A percentile compares a stretch with the other conserved stretches of the same genome.
These are phyloP conservation scores for Alternaria brassicae DNA, from an alignment of 2,329 filamentous ascomycete genomes.

Conservation along the genomic window DNA sequence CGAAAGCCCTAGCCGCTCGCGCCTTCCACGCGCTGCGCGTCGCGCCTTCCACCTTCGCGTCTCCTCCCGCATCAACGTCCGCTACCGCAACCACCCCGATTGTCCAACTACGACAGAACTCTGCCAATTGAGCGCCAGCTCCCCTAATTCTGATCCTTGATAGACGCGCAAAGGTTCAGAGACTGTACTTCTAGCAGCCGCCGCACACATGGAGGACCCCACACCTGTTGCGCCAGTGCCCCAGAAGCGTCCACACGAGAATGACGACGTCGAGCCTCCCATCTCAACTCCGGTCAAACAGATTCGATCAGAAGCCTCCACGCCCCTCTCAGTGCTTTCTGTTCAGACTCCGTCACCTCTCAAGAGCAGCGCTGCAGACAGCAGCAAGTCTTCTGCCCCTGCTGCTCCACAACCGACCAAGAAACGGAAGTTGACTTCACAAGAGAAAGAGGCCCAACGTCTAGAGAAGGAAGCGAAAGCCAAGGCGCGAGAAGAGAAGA, in stretches of 20 bases:
- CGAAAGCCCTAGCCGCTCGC: slow-evolving; percentile 19
- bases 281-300: slow-evolving; percentile 39
- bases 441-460: slow-evolving; percentile 52
- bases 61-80: slow-evolving; percentile 19
- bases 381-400: slow-evolving; percentile 16
- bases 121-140: not conserved
- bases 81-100: slow-evolving; percentile 15
- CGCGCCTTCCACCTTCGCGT: slow-evolving; percentile 36
- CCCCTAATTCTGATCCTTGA: not conserved
- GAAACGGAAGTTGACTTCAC: slow-evolving; percentile 51
- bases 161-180: not conserved
- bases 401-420: slow-evolving; percentile 48
- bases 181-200: not conserved
- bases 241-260: slow-evolving; percentile 47
- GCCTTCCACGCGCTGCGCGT: slow-evolving; percentile 33
- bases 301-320: slow-evolving; percentile 37
- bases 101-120: slow-evolving; percentile 12
- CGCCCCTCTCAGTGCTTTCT: slow-evolving; percentile 43
- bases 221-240: slow-evolving; percentile 23
- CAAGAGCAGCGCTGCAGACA: slow-evolving; percentile 20
- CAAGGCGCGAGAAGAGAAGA: slow-evolving; percentile 47
- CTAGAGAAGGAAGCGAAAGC: slow-evolving; percentile 50
- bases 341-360: slow-evolving; percentile 44
- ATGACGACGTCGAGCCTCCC: slow-evolving; percentile 34
- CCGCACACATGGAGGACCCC: slow-evolving; percentile 39